Evolutionary conservation across 2,329 filamentous ascomycete genomes (phyloP), one percentile per base, ranked within the genome.

Genomic region (Chaetomium sp.): DNA sequence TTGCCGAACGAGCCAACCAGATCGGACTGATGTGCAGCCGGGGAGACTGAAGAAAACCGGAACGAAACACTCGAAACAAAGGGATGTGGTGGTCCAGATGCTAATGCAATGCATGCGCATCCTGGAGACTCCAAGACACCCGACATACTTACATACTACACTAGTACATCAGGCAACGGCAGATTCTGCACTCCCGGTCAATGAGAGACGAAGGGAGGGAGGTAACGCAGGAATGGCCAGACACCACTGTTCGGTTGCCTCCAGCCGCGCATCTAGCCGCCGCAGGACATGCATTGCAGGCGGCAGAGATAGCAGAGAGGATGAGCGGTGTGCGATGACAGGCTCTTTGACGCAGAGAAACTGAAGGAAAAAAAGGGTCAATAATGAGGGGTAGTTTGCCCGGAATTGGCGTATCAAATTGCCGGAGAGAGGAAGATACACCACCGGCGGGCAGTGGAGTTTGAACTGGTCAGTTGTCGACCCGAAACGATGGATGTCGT

Each of bases 101-200:
- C 55, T 57, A 57, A 57, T 57, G 55, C 55, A 54, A 54, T 57
- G 55, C 51, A 54, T 40, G 46, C 19, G 43, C 55, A 57, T 52
- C 38, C 36, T n/a, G 38, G 38, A 36, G 35, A 38, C 3, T 9
- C 40, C 14, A 42, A 7, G 40, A 42, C 50, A 47, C 44, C 14
- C 33, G 38, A 33, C 33, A 37, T 35, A n/a, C 19, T 27, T 27
- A 27, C 19, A 27, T 27, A 27, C 19, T 27, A 27, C 19, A 27
- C 19, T 27, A 27, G 19, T 3, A 27, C 19, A 27, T 27, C 19
- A 27, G 19, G 19, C 19, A 27, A 27, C 19, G 19, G 19, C 19
- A 27, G 19, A 27, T 27, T 27, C 19, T 27, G 19, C 19, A 27
- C 19, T 27, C 19, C 19, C 19, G 3, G 19, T 27, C 19, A 27